phyloP scores from a whole-genome alignment of 2,329 filamentous ascomycete genomes.

The Calonectria montana region DNA sequence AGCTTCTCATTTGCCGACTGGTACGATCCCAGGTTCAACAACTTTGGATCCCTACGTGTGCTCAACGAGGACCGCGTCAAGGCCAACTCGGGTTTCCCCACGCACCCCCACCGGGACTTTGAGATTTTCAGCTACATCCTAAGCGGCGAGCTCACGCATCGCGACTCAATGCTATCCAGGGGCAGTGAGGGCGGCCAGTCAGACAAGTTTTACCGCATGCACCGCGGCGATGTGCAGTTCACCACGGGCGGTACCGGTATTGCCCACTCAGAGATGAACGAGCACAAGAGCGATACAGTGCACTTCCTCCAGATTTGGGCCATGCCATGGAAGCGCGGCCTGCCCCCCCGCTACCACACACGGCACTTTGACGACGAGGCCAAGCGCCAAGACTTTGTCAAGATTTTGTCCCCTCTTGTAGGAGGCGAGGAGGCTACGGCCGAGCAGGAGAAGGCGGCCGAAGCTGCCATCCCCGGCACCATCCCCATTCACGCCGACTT shows the following conservation, averaged over 20 bases:
- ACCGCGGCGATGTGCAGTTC: slow-evolving; percentile 87
- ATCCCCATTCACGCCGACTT: slow-evolving; percentile 90
- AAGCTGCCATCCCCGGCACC: slow-evolving; percentile 70
- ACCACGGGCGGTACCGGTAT: slow-evolving; percentile 87
- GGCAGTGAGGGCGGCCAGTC: slow-evolving; percentile 68
- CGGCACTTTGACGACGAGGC: slow-evolving; percentile 76
- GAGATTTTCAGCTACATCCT: slow-evolving; percentile 92
- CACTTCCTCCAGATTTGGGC: slow-evolving; percentile 95
- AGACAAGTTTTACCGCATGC: slow-evolving; percentile 77
- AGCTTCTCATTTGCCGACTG: slow-evolving; percentile 80
- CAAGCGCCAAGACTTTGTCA: slow-evolving; percentile 77
- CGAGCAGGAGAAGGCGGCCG: slow-evolving; percentile 72
- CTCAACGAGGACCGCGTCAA: slow-evolving; percentile 90
- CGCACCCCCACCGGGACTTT: slow-evolving; percentile 86
- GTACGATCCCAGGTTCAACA: slow-evolving; percentile 74
- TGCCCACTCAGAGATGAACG: slow-evolving; percentile 85
- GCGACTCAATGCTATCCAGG: slow-evolving; percentile 85
- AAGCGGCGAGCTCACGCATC: slow-evolving; percentile 87
- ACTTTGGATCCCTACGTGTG: slow-evolving; percentile 82
- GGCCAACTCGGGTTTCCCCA: slow-evolving; percentile 81
- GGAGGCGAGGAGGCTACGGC: slow-evolving; percentile 71
- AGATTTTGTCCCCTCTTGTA: slow-evolving; percentile 81
- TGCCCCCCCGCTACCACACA: slow-evolving; percentile 83
- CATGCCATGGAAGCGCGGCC: slow-evolving; percentile 77
- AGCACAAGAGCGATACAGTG: slow-evolving; percentile 75